A percentile compares a stretch with the other conserved stretches of the same genome.
Evolutionary conservation across 1,284 basidiomycete genomes (phyloP).

Genomic region (Stygiomarasmius scandens): DNA sequence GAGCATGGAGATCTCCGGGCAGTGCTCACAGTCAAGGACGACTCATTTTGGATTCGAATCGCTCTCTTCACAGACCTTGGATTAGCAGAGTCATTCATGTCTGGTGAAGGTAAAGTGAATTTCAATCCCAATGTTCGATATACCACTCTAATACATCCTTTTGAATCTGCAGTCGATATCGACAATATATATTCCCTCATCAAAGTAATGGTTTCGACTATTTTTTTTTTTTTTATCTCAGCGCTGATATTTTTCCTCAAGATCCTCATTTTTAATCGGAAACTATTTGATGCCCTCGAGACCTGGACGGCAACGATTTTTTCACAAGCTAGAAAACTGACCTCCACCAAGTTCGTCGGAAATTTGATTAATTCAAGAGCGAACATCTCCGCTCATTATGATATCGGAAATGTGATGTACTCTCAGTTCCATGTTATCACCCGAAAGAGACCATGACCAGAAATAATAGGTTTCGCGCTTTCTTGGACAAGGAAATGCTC

Average conservation of each 20-base stretch:
- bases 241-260: too few relatives aligned
- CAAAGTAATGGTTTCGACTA: too few relatives aligned
- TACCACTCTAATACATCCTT: not conserved
- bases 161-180: not conserved
- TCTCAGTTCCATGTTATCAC: slow-evolving; percentile 33
- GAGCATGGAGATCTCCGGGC: not conserved
- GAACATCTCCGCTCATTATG: slow-evolving; percentile 77
- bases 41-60: not conserved
- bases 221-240: too few relatives aligned
- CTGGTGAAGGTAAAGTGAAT: not conserved
- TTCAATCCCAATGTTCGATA: not conserved
- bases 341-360: not conserved
- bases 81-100: not conserved
- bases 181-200: not conserved
- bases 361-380: slow-evolving; percentile 48
- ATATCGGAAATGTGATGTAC: slow-evolving; percentile 66
- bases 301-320: too few relatives aligned
- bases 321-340: too few relatives aligned
- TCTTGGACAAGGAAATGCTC: slow-evolving; percentile 49
- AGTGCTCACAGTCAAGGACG: not conserved
- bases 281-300: too few relatives aligned
- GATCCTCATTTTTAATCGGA: too few relatives aligned
- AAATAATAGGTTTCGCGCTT: not conserved
- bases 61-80: not conserved
- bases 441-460: too few relatives aligned